These are phyloP conservation scores for Oropetium thomaeum DNA, from an alignment of 176 grass and related monocot species.

Conservation along the genomic window DNA sequence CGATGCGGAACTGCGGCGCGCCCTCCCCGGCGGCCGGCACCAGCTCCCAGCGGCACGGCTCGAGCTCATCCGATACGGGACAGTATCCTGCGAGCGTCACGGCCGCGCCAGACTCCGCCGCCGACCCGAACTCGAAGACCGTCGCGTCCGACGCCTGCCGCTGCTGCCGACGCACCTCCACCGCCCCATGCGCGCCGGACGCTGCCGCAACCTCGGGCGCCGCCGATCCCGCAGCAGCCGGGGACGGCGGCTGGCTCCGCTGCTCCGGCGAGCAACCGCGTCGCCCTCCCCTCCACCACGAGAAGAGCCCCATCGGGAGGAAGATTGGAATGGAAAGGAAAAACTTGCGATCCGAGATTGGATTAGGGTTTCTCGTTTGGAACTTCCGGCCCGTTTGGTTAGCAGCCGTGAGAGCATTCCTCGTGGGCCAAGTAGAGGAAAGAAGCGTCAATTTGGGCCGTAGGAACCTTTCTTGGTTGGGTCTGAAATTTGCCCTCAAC, in stretches of 20 bases:
- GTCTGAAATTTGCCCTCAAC: not conserved
- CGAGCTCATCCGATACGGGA: conserved; percentile 80
- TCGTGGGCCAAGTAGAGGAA: not conserved
- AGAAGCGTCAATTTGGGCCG: not conserved
- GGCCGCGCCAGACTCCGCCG: conserved; percentile 52
- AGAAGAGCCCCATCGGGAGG: conserved; percentile 70
- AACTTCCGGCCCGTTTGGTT: not conserved
- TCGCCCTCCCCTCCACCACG: conserved; percentile 64
- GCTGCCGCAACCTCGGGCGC: conserved; percentile 11
- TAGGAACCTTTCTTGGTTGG: not conserved
- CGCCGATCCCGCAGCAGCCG: not conserved
- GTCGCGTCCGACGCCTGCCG: conserved; percentile 60
- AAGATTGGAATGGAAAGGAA: too few relatives aligned
- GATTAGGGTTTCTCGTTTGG: conserved; percentile 24
- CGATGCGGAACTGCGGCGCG: conserved; percentile 92
- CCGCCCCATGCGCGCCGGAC: conserved; percentile 60
- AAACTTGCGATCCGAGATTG: conserved; percentile 20
- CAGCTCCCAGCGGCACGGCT: conserved; percentile 92
- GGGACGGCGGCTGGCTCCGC: not conserved
- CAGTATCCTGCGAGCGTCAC: conserved; percentile 79
- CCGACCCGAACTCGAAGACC: conserved; percentile 94
- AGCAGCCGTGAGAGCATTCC: not conserved
- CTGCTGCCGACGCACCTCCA: conserved; percentile 62
- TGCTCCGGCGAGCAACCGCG: conserved; percentile 23
- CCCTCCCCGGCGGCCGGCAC: conserved; percentile 49